These are phyloP conservation scores for Bretschneidera sinensis DNA, from an alignment of 345 rosid genomes.

Conservation along the genomic window DNA sequence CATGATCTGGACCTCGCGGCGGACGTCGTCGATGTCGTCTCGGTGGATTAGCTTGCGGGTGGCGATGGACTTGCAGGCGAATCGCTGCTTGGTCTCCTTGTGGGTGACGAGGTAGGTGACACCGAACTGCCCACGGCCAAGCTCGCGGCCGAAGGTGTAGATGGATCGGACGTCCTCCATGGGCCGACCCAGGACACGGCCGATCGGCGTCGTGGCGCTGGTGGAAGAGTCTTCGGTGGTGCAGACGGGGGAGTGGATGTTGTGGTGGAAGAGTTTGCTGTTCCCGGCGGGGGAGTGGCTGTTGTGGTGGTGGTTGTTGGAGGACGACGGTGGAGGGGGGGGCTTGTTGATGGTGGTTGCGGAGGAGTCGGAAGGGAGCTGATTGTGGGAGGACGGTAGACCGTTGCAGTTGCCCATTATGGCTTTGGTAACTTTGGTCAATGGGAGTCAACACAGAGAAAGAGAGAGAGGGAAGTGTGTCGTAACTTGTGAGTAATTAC, in stretches of 20 bases:
- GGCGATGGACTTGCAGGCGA: conserved; percentile 94
- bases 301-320: conserved; percentile 20
- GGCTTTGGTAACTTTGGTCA: too few species aligned
- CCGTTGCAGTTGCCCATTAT: conserved; percentile 76
- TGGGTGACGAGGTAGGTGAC: conserved; percentile 79
- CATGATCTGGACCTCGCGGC: conserved; percentile 99
- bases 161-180: conserved; percentile 67
- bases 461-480: too few species aligned
- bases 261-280: too few species aligned
- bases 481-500: too few species aligned
- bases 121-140: conserved; percentile 96
- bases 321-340: conserved; percentile 32
- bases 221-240: not conserved
- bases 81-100: conserved; percentile 58
- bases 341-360: conserved; percentile 22
- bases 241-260: too few species aligned
- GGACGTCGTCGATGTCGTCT: conserved; percentile 86
- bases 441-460: conserved; percentile 6
- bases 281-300: conserved; percentile 21
- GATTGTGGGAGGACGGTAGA: conserved; percentile 24
- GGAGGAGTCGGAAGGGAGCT: conserved; percentile 8
- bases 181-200: conserved; percentile 84
- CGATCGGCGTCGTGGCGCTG: conserved; percentile 33
- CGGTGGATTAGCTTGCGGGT: conserved; percentile 68
- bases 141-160: conserved; percentile 74